Base-by-base conservation (phyloP, 2,329 filamentous ascomycete genomes). In the Xylariaceae sp. region DNA sequence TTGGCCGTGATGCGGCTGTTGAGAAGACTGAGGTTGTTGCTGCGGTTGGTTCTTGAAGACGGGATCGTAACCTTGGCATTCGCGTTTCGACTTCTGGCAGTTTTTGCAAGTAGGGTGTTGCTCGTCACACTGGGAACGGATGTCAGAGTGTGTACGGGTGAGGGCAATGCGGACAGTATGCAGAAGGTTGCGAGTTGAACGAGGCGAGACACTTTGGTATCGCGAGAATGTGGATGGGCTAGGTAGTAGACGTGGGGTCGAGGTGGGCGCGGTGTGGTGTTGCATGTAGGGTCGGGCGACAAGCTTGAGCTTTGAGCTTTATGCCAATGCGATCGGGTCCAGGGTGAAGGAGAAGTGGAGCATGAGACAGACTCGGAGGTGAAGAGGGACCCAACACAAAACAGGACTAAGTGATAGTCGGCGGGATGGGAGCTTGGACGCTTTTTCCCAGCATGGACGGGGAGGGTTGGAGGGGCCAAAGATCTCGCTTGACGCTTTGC, bases 81-180 rank as follows among this genome's bases (percentile, higher is more conserved):
- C 88, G 64, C 89, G 87, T 72, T 92, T 94, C 59, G 87, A 90
- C 69, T 94, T 94, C 65, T 86, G 85, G 73, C 89, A 94, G 66
- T 94, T 90, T 72, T 90, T 85, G 76, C 94, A 99, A 52, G 86
- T 85, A 18, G 94, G 94, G 70, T 96, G 90, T 53, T 83, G 85
- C 77, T 99, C 94, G 81, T 97, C 94, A 74, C 94, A 99, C 94
- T 96, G 68, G 59, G 60, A 55, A 40, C 19, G 51, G 35, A 33
- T 38, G 41, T 39, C 46, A 43, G 51, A 36, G 27, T 18, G 30
- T 6, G 38, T 27, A 27, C 22, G 22, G 22, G 22, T 7, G 7
- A 27, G 22, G 7, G 7, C 4, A 27, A 27, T 4, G 22, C 22
- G 22, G n/a, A n/a, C n/a, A n/a, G n/a, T n/a, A n/a, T 27, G 22